Conservation (phyloP, 208 protist genomes). For the Leishmania amazonensis region DNA sequence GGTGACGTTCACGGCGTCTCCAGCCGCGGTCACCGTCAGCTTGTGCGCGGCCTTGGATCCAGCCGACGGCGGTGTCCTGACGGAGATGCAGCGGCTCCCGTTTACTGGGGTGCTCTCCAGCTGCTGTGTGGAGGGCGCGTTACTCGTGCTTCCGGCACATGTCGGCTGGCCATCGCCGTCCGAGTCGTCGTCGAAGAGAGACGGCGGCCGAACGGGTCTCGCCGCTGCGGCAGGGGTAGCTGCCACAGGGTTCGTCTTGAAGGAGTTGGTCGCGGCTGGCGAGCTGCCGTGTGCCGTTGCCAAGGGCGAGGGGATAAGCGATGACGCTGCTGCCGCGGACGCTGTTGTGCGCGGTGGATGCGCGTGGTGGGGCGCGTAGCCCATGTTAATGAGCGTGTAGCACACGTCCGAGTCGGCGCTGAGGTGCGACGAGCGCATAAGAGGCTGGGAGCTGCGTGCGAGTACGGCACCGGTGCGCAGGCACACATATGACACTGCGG, state of each 20-base stretch:
- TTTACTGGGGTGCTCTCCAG: neutral
- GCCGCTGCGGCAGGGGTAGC: neutral
- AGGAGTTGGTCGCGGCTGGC: neutral
- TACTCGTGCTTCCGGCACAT: neutral
- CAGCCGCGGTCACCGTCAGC: neutral
- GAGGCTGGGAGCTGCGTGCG: slow-evolving; percentile 85
- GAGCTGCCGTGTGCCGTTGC: neutral
- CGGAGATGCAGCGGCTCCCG: neutral
- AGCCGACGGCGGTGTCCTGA: neutral
- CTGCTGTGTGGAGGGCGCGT: neutral
- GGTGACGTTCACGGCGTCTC: neutral
- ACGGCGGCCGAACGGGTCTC: slow-evolving; percentile 23
- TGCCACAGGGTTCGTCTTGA: neutral
- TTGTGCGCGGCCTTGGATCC: neutral
- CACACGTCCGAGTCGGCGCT: slow-evolving; percentile 61
- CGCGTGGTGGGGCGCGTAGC: slow-evolving; percentile 14
- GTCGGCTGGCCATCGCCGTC: neutral
- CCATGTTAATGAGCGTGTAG: slow-evolving; percentile 48
- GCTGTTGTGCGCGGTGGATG: slow-evolving; percentile 3
- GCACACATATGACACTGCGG: slow-evolving; percentile 83
- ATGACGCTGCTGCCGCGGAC: neutral
- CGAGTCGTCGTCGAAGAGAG: slow-evolving; percentile 38
- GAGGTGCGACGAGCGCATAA: slow-evolving; percentile 40
- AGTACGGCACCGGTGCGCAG: slow-evolving; percentile 62
- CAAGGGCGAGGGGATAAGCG: neutral